phyloP scores from a whole-genome alignment of 331 rosid species.

The Prunus yedoensis region DNA sequence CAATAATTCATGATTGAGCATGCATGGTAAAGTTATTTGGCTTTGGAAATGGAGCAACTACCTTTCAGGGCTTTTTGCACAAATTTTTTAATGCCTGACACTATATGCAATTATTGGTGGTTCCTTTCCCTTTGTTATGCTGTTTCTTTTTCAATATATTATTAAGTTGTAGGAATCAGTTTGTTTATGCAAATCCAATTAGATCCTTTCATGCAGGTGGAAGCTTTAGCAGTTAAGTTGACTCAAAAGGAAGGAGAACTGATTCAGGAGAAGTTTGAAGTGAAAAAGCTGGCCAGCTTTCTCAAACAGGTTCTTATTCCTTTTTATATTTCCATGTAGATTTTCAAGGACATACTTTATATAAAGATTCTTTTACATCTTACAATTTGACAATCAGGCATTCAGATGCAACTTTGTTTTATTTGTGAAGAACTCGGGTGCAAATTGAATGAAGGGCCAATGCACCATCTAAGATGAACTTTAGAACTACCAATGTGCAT shows the following conservation, averaged over 20 bases:
- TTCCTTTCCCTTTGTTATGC: too few relatives aligned
- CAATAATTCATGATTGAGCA: not conserved
- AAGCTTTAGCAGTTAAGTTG: slow-evolving; percentile 94
- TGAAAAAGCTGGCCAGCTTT: slow-evolving; percentile 83
- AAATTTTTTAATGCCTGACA: too few relatives aligned
- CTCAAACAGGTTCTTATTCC: slow-evolving; percentile 74
- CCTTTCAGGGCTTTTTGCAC: too few relatives aligned
- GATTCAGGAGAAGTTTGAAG: slow-evolving; percentile 99
- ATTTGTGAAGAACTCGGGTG: too few relatives aligned
- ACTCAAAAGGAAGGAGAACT: slow-evolving; percentile 97
- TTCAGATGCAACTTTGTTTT: not conserved
- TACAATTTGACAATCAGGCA: not conserved
- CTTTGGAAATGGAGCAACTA: too few relatives aligned
- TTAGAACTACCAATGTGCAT: too few relatives aligned
- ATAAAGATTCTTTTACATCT: not conserved
- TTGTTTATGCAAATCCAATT: not conserved
- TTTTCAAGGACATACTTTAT: not conserved
- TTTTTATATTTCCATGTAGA: slow-evolving; percentile 12
- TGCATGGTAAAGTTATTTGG: not conserved
- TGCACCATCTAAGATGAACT: too few relatives aligned
- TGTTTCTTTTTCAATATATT: not conserved
- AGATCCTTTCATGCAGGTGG: slow-evolving; percentile 58
- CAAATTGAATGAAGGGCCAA: too few relatives aligned
- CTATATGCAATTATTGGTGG: too few relatives aligned
- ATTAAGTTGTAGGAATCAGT: not conserved